Base-by-base conservation (phyloP, 352 stramenopile species). In the Globisporangium apiculatum region DNA sequence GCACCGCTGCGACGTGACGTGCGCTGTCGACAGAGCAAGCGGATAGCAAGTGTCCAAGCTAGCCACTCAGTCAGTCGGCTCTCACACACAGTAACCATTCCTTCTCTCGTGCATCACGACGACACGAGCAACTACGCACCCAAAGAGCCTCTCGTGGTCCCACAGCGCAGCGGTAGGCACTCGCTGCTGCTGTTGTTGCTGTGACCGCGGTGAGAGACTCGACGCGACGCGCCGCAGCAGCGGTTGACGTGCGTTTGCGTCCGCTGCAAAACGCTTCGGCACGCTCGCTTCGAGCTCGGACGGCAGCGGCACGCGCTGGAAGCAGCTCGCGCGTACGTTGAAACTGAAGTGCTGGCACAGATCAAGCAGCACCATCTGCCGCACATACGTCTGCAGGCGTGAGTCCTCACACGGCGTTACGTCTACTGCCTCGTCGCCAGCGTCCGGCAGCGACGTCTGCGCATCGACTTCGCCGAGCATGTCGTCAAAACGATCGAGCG, bases 311-410 rank as follows among this genome's bases (percentile, higher is more conserved):
- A 72, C 75, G 18, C 72, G 53, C 51, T 76, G 66, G 18, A 83
- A 87, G 1, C 79, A 64, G 24, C 66, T 52, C 0, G 73, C 76
- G 15, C 60, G 50, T 7, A 65, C 65, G 42, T 73, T 81, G 42
- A 83, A 77, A 35, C 65, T 58, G 53, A 76, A 88, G 52, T 87
- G 81, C 41, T 79, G 76, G 48, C 76, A 85, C 7, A 91, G 51
- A 61, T 92, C 79, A 4, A 69, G 73, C 8, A 78, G 67, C 18
- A 92, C 54, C 10, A 61, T 71, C 53, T 65, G 53, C 8, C 72
- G 66, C 14, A 85, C 68, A 52, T 89, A 80, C 5, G 70, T 60
- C 46, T 74, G 63, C 7, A 89, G 62, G 15, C 82, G 66, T 31
- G 78, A 75, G 24, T 31, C 24, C 24, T 2, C 24, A 31, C 24